These are phyloP conservation scores for Flueggea neowawraea DNA, from an alignment of 441 rosid genomes.

Conservation along the genomic window DNA sequence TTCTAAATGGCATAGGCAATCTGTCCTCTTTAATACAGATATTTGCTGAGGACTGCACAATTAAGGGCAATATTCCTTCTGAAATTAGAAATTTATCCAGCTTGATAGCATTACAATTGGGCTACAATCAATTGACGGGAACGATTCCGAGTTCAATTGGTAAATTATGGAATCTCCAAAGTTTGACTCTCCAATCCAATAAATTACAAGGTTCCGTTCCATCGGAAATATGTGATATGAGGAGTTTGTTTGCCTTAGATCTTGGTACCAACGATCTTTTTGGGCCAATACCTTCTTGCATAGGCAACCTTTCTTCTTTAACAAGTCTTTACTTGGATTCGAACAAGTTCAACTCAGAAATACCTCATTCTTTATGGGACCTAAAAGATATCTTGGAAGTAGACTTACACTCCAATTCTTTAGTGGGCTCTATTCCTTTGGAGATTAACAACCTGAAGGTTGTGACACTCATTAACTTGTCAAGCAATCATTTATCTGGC, in stretches of 20 bases:
- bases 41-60: not conserved
- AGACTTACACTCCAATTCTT: constrained; percentile 5
- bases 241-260: not conserved
- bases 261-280: constrained; percentile 3
- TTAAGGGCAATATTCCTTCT: constrained; percentile 6
- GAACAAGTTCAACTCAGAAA: constrained; percentile 2
- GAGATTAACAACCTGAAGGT: not conserved
- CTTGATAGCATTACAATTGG: not conserved
- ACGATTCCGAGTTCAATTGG: not conserved
- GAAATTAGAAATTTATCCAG: constrained; percentile 8
- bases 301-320: constrained; percentile 6
- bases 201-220: constrained; percentile 14
- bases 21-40: constrained; percentile 4
- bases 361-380: constrained; percentile 11
- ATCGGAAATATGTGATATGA: constrained; percentile 6
- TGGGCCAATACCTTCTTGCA: constrained; percentile 14
- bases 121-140: constrained; percentile 9
- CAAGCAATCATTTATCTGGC: constrained; percentile 11
- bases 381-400: constrained; percentile 2
- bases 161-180: constrained; percentile 3
- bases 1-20: constrained; percentile 22
- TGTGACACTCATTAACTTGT: not conserved
- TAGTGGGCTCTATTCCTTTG: constrained; percentile 6
- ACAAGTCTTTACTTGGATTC: not conserved
- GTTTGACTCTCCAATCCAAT: not conserved